Evolutionary conservation across 1,139 yeast genomes (phyloP).

Genomic region (Yamadazyma pseudoaaseri): DNA sequence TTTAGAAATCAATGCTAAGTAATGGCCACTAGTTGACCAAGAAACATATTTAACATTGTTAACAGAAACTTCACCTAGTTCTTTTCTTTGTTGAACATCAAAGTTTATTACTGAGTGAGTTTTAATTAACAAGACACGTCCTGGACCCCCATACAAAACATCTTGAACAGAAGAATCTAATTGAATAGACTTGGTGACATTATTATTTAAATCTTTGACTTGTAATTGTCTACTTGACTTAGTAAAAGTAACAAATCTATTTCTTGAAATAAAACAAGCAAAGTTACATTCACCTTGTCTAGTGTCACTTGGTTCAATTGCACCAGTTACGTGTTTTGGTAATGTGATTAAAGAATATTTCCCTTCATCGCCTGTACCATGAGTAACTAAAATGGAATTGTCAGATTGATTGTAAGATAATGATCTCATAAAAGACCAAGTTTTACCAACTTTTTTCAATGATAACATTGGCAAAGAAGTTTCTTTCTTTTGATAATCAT

Average conservation of each 20-base stretch:
- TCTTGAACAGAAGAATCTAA: slow-evolving; percentile 72
- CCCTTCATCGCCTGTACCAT: slow-evolving; percentile 63
- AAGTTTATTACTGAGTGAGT: slow-evolving; percentile 70
- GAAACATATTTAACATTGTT: slow-evolving; percentile 83
- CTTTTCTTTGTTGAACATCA: slow-evolving; percentile 92
- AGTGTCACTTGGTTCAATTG: slow-evolving; percentile 81
- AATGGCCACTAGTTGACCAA: slow-evolving; percentile 88
- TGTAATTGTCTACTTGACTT: slow-evolving; percentile 66
- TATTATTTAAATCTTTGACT: slow-evolving; percentile 80
- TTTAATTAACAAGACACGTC: slow-evolving; percentile 76
- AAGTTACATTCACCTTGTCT: slow-evolving; percentile 80
- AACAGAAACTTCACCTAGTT: slow-evolving; percentile 65
- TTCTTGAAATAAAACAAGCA: slow-evolving; percentile 91
- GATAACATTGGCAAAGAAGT: slow-evolving; percentile 78
- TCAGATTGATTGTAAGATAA: slow-evolving; percentile 93
- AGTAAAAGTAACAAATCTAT: slow-evolving; percentile 82
- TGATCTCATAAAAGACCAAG: slow-evolving; percentile 84
- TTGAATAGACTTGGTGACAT: slow-evolving; percentile 76
- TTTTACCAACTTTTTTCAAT: slow-evolving; percentile 77
- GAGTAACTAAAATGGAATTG: slow-evolving; percentile 78
- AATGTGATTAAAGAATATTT: slow-evolving; percentile 73
- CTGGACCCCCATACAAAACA: slow-evolving; percentile 78
- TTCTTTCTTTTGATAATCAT: slow-evolving; percentile 61
- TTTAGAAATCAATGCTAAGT: slow-evolving; percentile 85
- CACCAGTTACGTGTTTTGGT: slow-evolving; percentile 89